Conservation (phyloP, 768 basidiomycete genomes). For the Mycena vulgaris region DNA sequence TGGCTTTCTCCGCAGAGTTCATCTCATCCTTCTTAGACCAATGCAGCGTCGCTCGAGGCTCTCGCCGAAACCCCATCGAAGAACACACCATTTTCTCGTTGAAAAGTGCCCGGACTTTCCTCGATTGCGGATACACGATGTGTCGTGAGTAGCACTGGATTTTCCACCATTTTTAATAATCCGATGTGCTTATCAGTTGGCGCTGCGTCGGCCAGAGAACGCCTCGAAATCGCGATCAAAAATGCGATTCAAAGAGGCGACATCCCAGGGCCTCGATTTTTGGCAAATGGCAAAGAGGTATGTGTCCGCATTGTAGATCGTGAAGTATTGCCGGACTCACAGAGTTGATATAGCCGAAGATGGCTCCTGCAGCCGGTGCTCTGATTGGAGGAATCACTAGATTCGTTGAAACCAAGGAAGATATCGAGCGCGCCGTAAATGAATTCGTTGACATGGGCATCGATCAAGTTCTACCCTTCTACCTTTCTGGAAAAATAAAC, state of each 20-base stretch:
- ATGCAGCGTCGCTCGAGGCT: conserved; percentile 49
- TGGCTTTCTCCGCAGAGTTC: not conserved
- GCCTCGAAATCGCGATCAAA: conserved; percentile 51
- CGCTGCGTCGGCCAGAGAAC: conserved; percentile 52
- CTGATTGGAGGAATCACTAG: conserved; percentile 51
- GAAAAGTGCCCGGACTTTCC: conserved; percentile 49
- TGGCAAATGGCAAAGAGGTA: conserved; percentile 52
- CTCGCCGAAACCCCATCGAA: conserved; percentile 47
- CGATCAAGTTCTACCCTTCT: conserved; percentile 24
- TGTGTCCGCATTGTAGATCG: not conserved
- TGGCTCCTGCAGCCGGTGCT: conserved; percentile 50
- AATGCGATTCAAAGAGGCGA: conserved; percentile 52
- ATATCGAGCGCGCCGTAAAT: conserved; percentile 45
- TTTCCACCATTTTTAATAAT: not conserved
- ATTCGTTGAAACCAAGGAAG: conserved; percentile 48
- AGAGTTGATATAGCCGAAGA: conserved; percentile 19
- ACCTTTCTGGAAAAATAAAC: not conserved
- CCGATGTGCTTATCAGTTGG: conserved; percentile 38
- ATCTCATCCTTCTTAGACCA: conserved; percentile 35
- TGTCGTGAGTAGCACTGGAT: conserved; percentile 34
- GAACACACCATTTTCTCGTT: conserved; percentile 51
- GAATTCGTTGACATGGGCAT: conserved; percentile 40
- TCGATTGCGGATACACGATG: conserved; percentile 57
- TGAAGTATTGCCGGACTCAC: not conserved
- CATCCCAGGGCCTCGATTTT: conserved; percentile 53